Conservation (phyloP, 208 protist species). For the Crithidia sp. region DNA sequence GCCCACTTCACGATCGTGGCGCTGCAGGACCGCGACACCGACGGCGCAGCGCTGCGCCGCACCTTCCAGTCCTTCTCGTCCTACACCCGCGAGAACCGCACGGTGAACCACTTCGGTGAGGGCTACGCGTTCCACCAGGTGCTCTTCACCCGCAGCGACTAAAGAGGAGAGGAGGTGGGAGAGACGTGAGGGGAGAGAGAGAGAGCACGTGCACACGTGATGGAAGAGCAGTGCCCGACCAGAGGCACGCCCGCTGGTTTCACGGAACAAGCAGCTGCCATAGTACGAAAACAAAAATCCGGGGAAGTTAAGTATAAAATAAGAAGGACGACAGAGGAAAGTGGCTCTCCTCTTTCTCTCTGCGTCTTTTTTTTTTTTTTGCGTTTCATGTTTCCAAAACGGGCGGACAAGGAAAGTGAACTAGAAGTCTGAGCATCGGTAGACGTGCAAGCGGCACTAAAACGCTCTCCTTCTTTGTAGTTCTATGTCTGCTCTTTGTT, state of each 20-base stretch:
- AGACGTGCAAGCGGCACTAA: too few species aligned
- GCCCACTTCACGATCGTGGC: slow-evolving; percentile 68
- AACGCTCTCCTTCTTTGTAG: slow-evolving; percentile 10
- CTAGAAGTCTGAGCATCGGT: too few species aligned
- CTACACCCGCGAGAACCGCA: slow-evolving; percentile 69
- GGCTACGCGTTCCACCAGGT: slow-evolving; percentile 85
- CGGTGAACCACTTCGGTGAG: slow-evolving; percentile 74
- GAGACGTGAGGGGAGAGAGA: background rate
- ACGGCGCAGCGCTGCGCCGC: slow-evolving; percentile 29
- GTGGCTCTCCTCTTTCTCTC: background rate
- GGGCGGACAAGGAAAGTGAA: too few species aligned
- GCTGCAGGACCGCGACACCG: slow-evolving; percentile 64
- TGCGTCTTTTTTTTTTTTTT: background rate
- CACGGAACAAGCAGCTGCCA: too few species aligned
- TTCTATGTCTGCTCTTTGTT: slow-evolving; percentile 21
- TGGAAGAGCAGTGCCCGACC: too few species aligned
- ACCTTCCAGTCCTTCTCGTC: slow-evolving; percentile 47
- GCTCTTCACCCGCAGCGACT: slow-evolving; percentile 49
- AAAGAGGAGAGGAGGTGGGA: background rate
- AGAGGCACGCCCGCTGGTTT: too few species aligned
- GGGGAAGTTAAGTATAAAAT: too few species aligned
- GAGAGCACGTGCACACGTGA: background rate
- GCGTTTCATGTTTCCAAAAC: too few species aligned
- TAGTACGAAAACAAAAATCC: too few species aligned
- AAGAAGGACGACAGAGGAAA: background rate